Evolutionary conservation across 2,329 filamentous ascomycete genomes (phyloP).

Genomic region (Colletotrichum sp.): DNA sequence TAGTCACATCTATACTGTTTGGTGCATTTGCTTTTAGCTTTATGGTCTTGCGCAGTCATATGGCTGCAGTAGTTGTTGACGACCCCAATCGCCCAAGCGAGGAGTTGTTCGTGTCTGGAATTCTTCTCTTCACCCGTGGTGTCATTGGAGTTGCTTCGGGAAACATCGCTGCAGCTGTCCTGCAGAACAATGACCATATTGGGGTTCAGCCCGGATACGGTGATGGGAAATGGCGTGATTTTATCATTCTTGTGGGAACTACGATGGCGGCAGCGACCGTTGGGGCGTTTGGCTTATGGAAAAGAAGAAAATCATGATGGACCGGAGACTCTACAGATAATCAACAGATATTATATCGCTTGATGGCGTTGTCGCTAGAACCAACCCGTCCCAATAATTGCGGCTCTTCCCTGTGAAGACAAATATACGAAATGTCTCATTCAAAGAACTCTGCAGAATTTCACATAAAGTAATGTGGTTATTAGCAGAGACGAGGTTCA

Average conservation of each 20-base stretch:
- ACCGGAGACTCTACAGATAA: no score
- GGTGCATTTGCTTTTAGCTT: slow-evolving; percentile 7
- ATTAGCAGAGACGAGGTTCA: no score
- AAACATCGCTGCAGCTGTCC: not conserved
- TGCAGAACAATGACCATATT: not conserved
- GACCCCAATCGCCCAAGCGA: not conserved
- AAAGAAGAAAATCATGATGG: no score
- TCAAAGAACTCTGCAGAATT: no score
- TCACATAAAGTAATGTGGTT: no score
- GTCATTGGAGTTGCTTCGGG: not conserved
- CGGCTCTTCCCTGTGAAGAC: no score
- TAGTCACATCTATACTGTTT: not conserved
- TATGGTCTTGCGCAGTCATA: slow-evolving; percentile 1
- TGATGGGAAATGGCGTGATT: not conserved
- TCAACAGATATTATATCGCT: no score
- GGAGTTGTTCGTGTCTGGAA: not conserved
- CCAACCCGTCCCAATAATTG: no score
- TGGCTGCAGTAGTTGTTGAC: not conserved
- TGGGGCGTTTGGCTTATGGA: not conserved
- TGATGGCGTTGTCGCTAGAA: no score
- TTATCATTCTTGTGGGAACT: not conserved
- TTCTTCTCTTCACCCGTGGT: not conserved
- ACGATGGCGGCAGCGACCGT: not conserved
- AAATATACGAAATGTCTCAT: no score
- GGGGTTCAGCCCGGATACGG: not conserved